These are phyloP conservation scores for Lyophyllum semitale DNA, from an alignment of 768 basidiomycete species.

Conservation along the genomic window DNA sequence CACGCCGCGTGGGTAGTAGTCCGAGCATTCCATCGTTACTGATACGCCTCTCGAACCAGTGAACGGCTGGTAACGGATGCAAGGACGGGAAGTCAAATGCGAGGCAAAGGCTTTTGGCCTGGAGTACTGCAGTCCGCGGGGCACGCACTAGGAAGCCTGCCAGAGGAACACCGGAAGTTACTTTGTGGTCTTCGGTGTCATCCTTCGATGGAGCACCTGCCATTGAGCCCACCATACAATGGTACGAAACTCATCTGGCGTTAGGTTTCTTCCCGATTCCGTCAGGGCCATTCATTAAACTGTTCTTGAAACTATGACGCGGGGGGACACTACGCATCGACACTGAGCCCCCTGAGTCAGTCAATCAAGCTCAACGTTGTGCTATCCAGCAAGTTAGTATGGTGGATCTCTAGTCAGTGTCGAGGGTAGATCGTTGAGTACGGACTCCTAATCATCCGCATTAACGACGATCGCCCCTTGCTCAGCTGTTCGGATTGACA, in stretches of 20 bases:
- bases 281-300: too few species aligned
- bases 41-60: background rate
- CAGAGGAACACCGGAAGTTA: background rate
- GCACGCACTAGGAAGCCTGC: background rate
- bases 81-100: background rate
- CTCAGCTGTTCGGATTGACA: too few species aligned
- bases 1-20: background rate
- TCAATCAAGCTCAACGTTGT: background rate
- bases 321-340: background rate
- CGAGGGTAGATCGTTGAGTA: background rate
- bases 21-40: background rate
- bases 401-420: background rate
- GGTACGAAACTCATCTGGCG: conserved; percentile 6
- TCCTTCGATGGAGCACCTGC: background rate
- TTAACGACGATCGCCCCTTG: background rate
- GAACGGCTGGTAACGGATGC: background rate
- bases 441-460: too few species aligned
- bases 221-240: background rate
- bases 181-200: background rate
- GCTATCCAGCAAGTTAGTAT: background rate
- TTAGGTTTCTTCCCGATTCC: conserved; percentile 1
- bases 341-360: conserved; percentile 1
- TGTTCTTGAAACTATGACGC: background rate
- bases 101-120: background rate
- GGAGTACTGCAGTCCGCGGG: conserved; percentile 4